Percentiles rank a stretch among this genome's conserved stretches.
These are phyloP conservation scores for Primulina eburnea DNA, from an alignment of 257 asterid genomes.

Conservation along the genomic window DNA sequence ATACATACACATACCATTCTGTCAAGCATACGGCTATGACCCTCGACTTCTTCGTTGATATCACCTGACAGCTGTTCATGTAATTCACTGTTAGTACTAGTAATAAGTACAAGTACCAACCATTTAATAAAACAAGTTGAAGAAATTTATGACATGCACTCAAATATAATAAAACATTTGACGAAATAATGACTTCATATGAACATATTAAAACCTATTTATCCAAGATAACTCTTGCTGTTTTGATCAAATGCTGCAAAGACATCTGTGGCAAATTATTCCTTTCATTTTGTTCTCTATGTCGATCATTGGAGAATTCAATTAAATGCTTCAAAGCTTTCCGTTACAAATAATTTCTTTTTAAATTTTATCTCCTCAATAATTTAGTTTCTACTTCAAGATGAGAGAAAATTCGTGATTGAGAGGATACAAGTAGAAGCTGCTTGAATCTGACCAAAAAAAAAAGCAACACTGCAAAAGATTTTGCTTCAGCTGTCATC, in stretches of 20 bases:
- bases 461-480: background rate
- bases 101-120: slow-evolving; percentile 10
- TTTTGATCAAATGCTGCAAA: background rate
- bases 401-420: background rate
- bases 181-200: background rate
- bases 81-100: slow-evolving; percentile 20
- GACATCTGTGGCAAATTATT: background rate
- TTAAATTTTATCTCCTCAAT: background rate
- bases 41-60: slow-evolving; percentile 86
- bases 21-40: slow-evolving; percentile 80
- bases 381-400: background rate
- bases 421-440: background rate
- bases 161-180: background rate
- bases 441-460: background rate
- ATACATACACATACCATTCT: slow-evolving; percentile 66
- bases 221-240: background rate
- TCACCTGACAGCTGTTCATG: slow-evolving; percentile 77
- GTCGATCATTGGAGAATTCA: background rate
- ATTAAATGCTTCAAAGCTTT: background rate
- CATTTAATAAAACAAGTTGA: background rate
- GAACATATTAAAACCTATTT: background rate
- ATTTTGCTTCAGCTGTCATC: background rate
- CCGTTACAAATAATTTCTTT: too few species aligned
- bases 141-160: background rate
- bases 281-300: background rate